These are phyloP conservation scores for Wickerhamomyces canadensis DNA, from an alignment of 805 yeast species.

Conservation along the genomic window DNA sequence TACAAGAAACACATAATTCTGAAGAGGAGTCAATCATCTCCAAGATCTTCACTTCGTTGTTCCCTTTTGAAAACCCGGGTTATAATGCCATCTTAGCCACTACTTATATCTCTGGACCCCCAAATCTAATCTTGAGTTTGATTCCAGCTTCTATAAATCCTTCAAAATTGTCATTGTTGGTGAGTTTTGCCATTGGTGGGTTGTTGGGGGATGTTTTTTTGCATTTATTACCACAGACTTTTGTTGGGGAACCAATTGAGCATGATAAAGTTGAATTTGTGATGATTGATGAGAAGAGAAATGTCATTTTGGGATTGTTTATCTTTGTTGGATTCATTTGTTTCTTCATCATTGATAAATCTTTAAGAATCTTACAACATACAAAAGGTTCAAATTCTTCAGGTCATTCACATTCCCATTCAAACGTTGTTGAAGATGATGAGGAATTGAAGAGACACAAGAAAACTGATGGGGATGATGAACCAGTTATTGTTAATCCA, in stretches of 20 bases:
- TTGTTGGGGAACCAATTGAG: conserved; percentile 44
- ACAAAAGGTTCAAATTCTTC: conserved; percentile 28
- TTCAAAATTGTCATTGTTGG: conserved; percentile 44
- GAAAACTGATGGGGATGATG: conserved; percentile 22
- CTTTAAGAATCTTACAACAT: conserved; percentile 44
- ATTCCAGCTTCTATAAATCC: conserved; percentile 55
- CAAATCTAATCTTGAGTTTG: conserved; percentile 48
- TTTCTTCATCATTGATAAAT: conserved; percentile 60
- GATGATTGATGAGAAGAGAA: conserved; percentile 45
- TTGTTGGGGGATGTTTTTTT: conserved; percentile 69
- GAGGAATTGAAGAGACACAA: conserved; percentile 14
- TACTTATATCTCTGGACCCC: conserved; percentile 58
- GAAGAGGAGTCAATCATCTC: conserved; percentile 28
- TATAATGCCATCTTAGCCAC: conserved; percentile 62
- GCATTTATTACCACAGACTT: conserved; percentile 67
- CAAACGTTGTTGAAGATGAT: conserved; percentile 11
- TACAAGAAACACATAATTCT: conserved; percentile 14
- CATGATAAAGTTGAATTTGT: conserved; percentile 37
- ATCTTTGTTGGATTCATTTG: conserved; percentile 55
- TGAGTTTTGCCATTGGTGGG: conserved; percentile 74
- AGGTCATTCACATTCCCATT: conserved; percentile 40
- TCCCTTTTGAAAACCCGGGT: conserved; percentile 51
- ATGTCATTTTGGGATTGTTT: conserved; percentile 44
- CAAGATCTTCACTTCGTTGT: conserved; percentile 35
- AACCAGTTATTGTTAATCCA: conserved; percentile 29